Base-by-base conservation (phyloP, 495 filamentous ascomycete species). In the Annulohypoxylon maeteangense region DNA sequence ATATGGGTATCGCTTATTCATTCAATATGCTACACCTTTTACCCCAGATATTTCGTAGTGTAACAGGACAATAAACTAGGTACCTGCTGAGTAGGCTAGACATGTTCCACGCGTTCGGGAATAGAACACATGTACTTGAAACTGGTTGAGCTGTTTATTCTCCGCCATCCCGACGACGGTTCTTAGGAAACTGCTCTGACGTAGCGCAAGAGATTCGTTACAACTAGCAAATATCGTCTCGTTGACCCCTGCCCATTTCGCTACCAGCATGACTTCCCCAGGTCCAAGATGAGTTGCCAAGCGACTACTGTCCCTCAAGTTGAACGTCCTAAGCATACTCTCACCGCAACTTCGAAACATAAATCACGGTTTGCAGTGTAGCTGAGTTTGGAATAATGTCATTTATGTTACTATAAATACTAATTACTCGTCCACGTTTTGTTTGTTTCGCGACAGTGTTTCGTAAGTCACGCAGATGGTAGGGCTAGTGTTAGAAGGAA, bases 51-150 rank as follows among this genome's bases (percentile, higher is more conserved):
- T 68, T 72, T 62, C 25, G 4, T 12, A 34, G 69, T 68, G 70
- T 38, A 65, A 68, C 70, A 27, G 54, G 25, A 64, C 11, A 60
- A 63, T 54, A 65, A 55, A 61, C 63, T 54, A 45, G n/a, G n/a
- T n/a, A n/a, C n/a, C n/a, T n/a, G n/a, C n/a, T n/a, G n/a, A n/a
- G n/a, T n/a, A n/a, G 60, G 58, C 31, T 50, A 57, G 54, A 62
- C 54, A 68, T 56, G 55, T 62, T 16, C 70, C 70, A 72, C 70
- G 70, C 65, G 65, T 38, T 68, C 70, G 70, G 65, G 47, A 61
- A 34, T 29, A 63, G 45, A 55, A 54, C 64, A 65, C 64, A 67
- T 68, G 64, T 60, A 64, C 47, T 48, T 72, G 60, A 72, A 68
- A 68, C 64, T n/a, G 31, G 47, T 12, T 53, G 38, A 72, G 42